phyloP scores from a whole-genome alignment of 257 asterid genomes.

The Nyctanthes arbortristis region DNA sequence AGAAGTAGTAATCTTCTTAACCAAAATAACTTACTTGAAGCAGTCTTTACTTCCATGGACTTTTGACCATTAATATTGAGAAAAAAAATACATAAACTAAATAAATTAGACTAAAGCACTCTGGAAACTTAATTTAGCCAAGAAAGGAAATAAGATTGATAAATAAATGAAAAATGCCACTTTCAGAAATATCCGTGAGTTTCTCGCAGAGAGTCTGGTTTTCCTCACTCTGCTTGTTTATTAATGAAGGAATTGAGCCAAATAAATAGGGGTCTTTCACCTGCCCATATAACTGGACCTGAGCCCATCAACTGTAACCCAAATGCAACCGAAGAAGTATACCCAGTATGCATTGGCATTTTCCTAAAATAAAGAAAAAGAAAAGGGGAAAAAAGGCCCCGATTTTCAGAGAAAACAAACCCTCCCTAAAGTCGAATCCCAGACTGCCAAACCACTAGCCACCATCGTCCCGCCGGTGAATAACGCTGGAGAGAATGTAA shows the following conservation, averaged over 20 bases:
- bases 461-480: too few species aligned
- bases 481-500: too few species aligned
- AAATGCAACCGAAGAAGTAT: not conserved
- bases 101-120: not conserved
- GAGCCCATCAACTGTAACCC: not conserved
- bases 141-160: not conserved
- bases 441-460: too few species aligned
- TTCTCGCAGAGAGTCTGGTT: not conserved
- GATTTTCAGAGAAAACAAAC: too few species aligned
- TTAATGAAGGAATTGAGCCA: conserved; percentile 16
- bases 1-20: not conserved
- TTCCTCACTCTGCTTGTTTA: not conserved
- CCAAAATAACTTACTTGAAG: not conserved
- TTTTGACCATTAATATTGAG: not conserved
- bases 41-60: not conserved
- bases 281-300: not conserved
- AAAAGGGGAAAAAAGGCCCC: not conserved
- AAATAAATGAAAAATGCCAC: not conserved
- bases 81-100: too few species aligned
- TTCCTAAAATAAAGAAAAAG: not conserved
- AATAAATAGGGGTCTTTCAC: not conserved
- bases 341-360: not conserved
- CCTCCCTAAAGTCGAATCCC: too few species aligned
- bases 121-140: conserved; percentile 6
- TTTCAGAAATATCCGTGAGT: not conserved